Evolutionary conservation across 75 land plant species (phyloP).

Genomic region (Azolla pinnata): DNA sequence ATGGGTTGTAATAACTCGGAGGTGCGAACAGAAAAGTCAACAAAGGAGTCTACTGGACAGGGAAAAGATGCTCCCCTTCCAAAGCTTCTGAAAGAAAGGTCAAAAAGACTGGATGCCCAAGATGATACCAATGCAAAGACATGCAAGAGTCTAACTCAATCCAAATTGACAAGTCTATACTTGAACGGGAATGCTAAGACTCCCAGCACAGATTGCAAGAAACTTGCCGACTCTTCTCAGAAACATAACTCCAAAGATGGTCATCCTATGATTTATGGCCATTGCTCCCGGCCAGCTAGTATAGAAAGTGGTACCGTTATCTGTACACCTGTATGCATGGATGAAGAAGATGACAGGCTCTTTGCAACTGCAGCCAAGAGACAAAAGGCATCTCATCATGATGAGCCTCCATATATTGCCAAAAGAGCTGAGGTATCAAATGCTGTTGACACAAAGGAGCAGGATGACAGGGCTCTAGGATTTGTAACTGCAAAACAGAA

Average conservation of each 20-base stretch:
- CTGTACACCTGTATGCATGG: constrained; percentile 13
- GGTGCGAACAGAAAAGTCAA: neutral
- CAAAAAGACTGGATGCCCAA: neutral
- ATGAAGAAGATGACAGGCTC: constrained; percentile 23
- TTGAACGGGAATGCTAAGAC: constrained; percentile 16
- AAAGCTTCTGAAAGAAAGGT: neutral
- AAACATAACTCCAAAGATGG: neutral
- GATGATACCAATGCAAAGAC: constrained; percentile 18
- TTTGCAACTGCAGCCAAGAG: neutral
- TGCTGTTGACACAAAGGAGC: constrained; percentile 21
- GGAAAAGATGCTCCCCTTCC: neutral
- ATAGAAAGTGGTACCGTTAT: constrained; percentile 1
- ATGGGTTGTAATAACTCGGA: neutral
- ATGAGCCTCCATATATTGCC: constrained; percentile 22
- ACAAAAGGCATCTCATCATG: constrained; percentile 16
- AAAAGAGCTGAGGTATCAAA: constrained; percentile 24
- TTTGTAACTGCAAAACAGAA: constrained; percentile 86
- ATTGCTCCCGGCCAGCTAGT: neutral
- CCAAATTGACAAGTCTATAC: constrained; percentile 55
- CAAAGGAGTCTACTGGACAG: neutral
- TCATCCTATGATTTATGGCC: neutral
- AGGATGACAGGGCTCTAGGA: constrained; percentile 24
- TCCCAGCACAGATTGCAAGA: constrained; percentile 22
- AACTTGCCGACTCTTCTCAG: constrained; percentile 5
- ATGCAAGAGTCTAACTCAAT: constrained; percentile 36